Evolutionary conservation across 176 grass and related monocot genomes (phyloP).

Genomic region (Phragmites australis): DNA sequence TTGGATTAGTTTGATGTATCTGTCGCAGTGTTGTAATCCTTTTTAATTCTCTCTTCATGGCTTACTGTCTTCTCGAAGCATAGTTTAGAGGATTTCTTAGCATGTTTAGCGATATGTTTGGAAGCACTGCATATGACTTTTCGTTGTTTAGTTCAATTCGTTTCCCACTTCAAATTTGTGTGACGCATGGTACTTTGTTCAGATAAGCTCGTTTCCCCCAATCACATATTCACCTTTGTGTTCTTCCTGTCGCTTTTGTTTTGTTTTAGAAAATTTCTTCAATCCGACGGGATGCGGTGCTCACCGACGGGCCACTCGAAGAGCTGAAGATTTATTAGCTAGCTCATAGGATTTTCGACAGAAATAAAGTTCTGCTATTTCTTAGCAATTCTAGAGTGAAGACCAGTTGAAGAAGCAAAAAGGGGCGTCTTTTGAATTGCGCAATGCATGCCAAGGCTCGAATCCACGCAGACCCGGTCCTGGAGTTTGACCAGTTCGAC

Average conservation of each 20-base stretch:
- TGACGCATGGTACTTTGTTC: not conserved
- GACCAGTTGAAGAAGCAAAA: not conserved
- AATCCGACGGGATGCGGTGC: not conserved
- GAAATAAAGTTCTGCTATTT: not conserved
- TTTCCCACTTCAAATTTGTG: not conserved
- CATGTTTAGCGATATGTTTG: not conserved
- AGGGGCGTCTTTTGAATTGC: not conserved
- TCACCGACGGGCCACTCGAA: not conserved
- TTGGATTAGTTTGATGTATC: conserved; percentile 12
- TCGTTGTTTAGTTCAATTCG: not conserved
- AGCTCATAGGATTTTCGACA: not conserved
- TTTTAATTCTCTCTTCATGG: not conserved
- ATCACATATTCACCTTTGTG: not conserved
- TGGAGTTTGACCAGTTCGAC: conserved; percentile 62
- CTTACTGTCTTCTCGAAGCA: not conserved
- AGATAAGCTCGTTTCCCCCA: not conserved
- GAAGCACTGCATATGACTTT: not conserved
- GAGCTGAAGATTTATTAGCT: not conserved
- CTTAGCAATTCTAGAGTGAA: not conserved
- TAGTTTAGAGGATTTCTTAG: not conserved
- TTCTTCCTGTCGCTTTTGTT: not conserved
- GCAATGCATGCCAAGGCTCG: conserved; percentile 63
- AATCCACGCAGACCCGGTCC: conserved; percentile 56
- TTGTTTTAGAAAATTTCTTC: conserved; percentile 8
- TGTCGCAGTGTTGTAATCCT: not conserved